phyloP scores from a whole-genome alignment of 441 rosid species.

The Pelargonium australe region DNA sequence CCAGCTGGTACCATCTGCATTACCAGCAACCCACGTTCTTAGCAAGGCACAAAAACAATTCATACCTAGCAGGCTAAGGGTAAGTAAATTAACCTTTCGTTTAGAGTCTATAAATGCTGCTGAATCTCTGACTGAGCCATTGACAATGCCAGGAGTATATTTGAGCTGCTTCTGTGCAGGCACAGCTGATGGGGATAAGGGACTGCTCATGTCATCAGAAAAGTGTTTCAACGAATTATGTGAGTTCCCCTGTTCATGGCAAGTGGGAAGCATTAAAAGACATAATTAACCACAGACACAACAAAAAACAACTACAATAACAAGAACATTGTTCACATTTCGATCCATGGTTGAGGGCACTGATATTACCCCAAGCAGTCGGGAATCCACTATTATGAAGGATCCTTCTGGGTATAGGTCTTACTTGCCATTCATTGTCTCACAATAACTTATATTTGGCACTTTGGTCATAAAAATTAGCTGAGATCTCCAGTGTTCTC shows the following conservation, averaged over 20 bases:
- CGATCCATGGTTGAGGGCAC: slow-evolving; percentile 10
- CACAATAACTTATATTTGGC: no score
- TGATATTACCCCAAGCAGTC: background rate
- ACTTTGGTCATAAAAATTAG: no score
- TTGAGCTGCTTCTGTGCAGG: slow-evolving; percentile 94
- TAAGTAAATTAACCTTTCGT: slow-evolving; percentile 47
- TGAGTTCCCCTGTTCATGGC: slow-evolving; percentile 46
- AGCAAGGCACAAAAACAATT: slow-evolving; percentile 19
- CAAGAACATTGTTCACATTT: background rate
- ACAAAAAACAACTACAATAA: background rate
- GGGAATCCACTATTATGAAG: no score
- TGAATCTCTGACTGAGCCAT: slow-evolving; percentile 50
- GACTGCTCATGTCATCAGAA: slow-evolving; percentile 49
- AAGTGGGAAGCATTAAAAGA: slow-evolving; percentile 22
- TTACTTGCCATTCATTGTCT: no score
- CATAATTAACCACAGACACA: background rate
- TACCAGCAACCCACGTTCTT: slow-evolving; percentile 14
- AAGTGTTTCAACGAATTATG: slow-evolving; percentile 58
- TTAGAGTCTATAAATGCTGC: slow-evolving; percentile 61
- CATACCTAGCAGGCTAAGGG: slow-evolving; percentile 6
- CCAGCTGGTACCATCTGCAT: slow-evolving; percentile 29
- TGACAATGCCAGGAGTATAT: slow-evolving; percentile 81
- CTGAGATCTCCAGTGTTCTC: no score
- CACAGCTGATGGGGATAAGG: slow-evolving; percentile 62
- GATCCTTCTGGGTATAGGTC: no score